These are phyloP conservation scores for Citrus sinensis DNA, from an alignment of 345 rosid species.

Conservation along the genomic window DVS_A1.0 CM039165.1:29539001-29539500, in stretches of 20 bases:
- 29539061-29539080: background rate
- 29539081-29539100: background rate
- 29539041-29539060: background rate
- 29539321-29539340: background rate
- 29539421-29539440: background rate
- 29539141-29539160: background rate
- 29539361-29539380: background rate
- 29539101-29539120: background rate
- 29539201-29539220: background rate
- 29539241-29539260: background rate
- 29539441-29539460: background rate
- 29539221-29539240: background rate
- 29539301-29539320: background rate
- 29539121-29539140: background rate
- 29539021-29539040: background rate
- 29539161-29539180: background rate
- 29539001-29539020: too few species aligned
- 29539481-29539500: constrained; percentile 95
- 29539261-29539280: background rate
- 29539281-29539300: background rate
- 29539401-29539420: background rate
- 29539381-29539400: background rate
- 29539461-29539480: constrained; percentile 11
- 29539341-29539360: background rate
- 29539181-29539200: background rate